phyloP scores from a whole-genome alignment of 176 grass and related monocot species.

The Eragrostis curvula region DNA sequence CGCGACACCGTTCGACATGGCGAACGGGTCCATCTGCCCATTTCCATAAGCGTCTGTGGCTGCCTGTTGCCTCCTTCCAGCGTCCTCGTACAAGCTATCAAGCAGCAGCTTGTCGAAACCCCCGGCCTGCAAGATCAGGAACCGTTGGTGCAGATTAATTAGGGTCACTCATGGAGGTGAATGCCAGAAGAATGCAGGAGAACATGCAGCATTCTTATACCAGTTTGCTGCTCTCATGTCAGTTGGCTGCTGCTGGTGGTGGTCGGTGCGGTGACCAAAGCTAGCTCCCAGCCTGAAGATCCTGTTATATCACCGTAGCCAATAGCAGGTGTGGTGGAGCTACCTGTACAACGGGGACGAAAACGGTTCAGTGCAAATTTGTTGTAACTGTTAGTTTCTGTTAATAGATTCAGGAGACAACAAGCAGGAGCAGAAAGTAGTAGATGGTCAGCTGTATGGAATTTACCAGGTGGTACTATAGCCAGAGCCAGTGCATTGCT shows the following conservation, averaged over 20 bases:
- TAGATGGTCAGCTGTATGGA: not conserved
- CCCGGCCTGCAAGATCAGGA: slow-evolving; percentile 52
- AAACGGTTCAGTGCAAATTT: not conserved
- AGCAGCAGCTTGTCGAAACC: slow-evolving; percentile 77
- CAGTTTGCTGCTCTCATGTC: slow-evolving; percentile 62
- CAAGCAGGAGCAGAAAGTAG: not conserved
- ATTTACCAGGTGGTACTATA: slow-evolving; percentile 58
- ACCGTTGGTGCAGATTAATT: not conserved
- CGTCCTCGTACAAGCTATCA: slow-evolving; percentile 76
- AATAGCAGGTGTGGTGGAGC: slow-evolving; percentile 18
- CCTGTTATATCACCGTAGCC: slow-evolving; percentile 26
- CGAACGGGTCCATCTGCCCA: slow-evolving; percentile 54
- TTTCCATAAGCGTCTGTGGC: slow-evolving; percentile 18
- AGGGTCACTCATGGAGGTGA: not conserved
- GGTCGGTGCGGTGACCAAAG: slow-evolving; percentile 56
- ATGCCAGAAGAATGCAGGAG: not conserved
- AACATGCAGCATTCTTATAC: slow-evolving; percentile 34
- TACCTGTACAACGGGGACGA: not conserved
- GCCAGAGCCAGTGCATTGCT: slow-evolving; percentile 79
- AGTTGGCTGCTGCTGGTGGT: slow-evolving; percentile 33
- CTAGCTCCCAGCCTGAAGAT: slow-evolving; percentile 81
- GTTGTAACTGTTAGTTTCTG: not conserved
- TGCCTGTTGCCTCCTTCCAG: slow-evolving; percentile 43
- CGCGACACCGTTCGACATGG: slow-evolving; percentile 51
- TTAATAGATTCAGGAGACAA: not conserved